Percentiles rank a stretch among this genome's conserved stretches.
phyloP scores from a whole-genome alignment of 2,329 filamentous ascomycete genomes.

The Nemania bipapillata region DNA sequence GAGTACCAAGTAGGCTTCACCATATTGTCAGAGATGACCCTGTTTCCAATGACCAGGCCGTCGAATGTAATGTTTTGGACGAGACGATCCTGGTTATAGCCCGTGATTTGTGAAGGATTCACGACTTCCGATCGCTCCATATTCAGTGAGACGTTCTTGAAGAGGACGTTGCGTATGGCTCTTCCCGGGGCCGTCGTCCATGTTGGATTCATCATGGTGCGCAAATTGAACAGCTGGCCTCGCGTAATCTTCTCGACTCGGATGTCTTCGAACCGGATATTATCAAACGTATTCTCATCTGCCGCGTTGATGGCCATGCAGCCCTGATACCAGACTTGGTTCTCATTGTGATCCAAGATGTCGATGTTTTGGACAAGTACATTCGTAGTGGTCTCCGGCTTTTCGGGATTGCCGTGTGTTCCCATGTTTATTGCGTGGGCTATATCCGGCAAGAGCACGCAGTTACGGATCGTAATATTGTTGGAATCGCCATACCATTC shows the following conservation, averaged over 20 bases:
- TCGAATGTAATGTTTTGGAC: conserved; percentile 43
- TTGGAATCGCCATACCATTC: conserved; percentile 50
- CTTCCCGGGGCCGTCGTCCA: conserved; percentile 52
- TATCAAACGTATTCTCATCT: conserved; percentile 50
- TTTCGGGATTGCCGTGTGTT: conserved; percentile 52
- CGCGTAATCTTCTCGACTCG: conserved; percentile 49
- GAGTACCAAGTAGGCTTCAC: conserved; percentile 47
- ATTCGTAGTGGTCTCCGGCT: conserved; percentile 50
- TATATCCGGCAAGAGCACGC: conserved; percentile 49
- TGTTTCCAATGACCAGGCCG: conserved; percentile 42
- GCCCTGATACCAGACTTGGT: conserved; percentile 53
- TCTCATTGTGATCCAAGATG: conserved; percentile 53
- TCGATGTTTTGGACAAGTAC: conserved; percentile 52
- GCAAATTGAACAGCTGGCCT: conserved; percentile 52
- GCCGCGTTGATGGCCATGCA: conserved; percentile 52
- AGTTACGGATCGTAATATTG: conserved; percentile 52
- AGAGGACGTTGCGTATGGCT: conserved; percentile 48
- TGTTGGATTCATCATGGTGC: conserved; percentile 52
- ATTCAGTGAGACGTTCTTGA: conserved; percentile 41
- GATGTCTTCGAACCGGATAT: conserved; percentile 48
- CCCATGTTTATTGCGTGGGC: conserved; percentile 54
- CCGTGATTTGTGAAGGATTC: conserved; percentile 40
- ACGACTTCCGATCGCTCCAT: conserved; percentile 30
- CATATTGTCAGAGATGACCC: conserved; percentile 44
- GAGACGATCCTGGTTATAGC: conserved; percentile 32